Evolutionary conservation across 129 eudicot genomes (phyloP), one percentile per base, ranked within the genome.

Genomic region (Flaveria robusta): DNA sequence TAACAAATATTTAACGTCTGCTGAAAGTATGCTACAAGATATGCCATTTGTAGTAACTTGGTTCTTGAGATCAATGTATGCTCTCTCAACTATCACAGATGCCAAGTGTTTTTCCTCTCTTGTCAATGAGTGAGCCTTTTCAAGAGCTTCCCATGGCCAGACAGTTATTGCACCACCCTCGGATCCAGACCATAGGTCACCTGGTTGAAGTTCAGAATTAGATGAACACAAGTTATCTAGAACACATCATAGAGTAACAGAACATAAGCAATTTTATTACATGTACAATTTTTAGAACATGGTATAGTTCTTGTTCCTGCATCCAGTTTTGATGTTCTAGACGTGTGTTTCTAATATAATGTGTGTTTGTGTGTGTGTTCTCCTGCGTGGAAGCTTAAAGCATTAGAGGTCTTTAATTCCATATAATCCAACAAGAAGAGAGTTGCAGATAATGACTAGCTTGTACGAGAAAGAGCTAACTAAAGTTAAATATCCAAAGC

Each of bases 111-210:
- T 89, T 78, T 91, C 97, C 75, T 88, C 97, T 34, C 60, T 68
- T 50, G 82, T 82, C n/a, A 89, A 47, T 67, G 88, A 73, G 43
- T 77, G 84, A 22, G 96, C 72, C 71, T 91, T 91, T 77, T 86
- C 96, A 52, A 95, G 88, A 69, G 94, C 78, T 89, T 95, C 97
- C 92, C 96, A 87, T 51, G 99, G 92, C 99, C 99, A 95, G 47
- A 91, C 89, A 84, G 74, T 87, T 27, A 95, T 73, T 15, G 82
- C 80, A 42, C 99, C 99, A 84, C 89, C 86, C 82, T 95, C 99
- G 13, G 96, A 86, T 20, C 97, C 99, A 10, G 99, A 87, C 99
- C 99, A 95, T n/a, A 95, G 81, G 79, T 95, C 99, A 76, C 99
- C 99, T 95, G 86, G 50, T 85, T 49, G 46, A 68, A 72, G 70